Conservation (phyloP, 306 rosid genomes). For the Citrullus colocynthis region DNA sequence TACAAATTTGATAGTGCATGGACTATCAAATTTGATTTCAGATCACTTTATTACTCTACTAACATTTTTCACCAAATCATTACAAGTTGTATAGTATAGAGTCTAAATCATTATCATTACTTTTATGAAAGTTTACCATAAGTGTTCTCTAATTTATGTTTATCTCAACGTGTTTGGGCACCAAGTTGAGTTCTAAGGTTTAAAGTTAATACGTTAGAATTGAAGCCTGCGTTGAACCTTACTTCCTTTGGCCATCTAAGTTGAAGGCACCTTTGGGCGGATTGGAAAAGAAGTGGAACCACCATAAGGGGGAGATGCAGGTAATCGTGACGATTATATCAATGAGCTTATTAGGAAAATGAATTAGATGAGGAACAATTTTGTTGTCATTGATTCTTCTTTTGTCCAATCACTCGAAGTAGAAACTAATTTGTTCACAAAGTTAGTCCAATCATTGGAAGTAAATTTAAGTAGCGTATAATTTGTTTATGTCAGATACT, state of each 20-base stretch:
- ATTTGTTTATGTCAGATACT: background rate
- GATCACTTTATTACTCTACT: too few species aligned
- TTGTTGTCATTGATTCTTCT: background rate
- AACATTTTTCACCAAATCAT: too few species aligned
- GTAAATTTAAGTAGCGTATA: background rate
- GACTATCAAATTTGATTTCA: too few species aligned
- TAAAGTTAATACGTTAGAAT: too few species aligned
- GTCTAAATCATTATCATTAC: too few species aligned
- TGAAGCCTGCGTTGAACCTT: slow-evolving; percentile 43
- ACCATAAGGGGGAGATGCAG: slow-evolving; percentile 91
- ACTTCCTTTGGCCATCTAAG: slow-evolving; percentile 88
- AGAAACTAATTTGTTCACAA: background rate
- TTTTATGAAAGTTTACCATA: too few species aligned
- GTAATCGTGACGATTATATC: slow-evolving; percentile 74
- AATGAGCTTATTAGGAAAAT: slow-evolving; percentile 81
- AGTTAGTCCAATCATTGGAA: background rate
- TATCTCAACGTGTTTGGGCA: too few species aligned
- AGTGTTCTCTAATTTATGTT: too few species aligned
- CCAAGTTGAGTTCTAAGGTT: too few species aligned
- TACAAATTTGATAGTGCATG: too few species aligned
- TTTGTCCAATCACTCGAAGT: background rate
- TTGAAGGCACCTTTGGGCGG: slow-evolving; percentile 95
- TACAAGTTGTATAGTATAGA: too few species aligned
- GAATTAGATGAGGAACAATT: slow-evolving; percentile 25
- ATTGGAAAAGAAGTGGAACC: slow-evolving; percentile 80